phyloP scores from a whole-genome alignment of 2,329 filamentous ascomycete species.

The Fusarium virguliforme region DNA sequence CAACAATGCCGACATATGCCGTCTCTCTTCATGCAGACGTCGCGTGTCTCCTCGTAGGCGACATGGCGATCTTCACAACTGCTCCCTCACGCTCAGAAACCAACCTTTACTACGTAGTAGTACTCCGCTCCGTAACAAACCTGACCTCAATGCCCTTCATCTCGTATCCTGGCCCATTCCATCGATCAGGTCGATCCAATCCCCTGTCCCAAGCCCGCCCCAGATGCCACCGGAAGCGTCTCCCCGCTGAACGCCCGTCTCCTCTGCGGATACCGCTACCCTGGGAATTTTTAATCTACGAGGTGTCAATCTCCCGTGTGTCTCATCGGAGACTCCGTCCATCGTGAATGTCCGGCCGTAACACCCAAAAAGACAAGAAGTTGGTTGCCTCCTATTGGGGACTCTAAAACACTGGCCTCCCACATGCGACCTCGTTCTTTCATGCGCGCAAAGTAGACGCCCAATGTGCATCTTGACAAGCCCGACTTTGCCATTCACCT shows the following conservation, averaged over 20 bases:
- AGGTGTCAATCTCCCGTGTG: constrained; percentile 43
- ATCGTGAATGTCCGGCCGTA: not conserved
- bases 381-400: constrained; percentile 9
- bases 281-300: constrained; percentile 27
- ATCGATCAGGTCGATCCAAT: constrained; percentile 24
- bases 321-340: constrained; percentile 12
- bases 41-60: constrained; percentile 4
- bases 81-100: not conserved
- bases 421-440: constrained; percentile 3
- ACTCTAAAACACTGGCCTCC: not conserved
- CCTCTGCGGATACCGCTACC: constrained; percentile 34
- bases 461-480: not conserved
- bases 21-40: not conserved
- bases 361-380: not conserved
- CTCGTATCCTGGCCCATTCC: constrained; percentile 21
- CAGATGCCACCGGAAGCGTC: constrained; percentile 39
- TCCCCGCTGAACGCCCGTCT: constrained; percentile 38
- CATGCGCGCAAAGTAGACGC: not conserved
- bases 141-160: constrained; percentile 6
- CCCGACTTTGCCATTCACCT: not conserved
- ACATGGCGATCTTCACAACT: constrained; percentile 13
- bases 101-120: not conserved
- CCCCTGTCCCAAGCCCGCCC: constrained; percentile 25
- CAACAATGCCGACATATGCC: not conserved
- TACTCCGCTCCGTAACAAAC: too few species aligned